Evolutionary conservation across 495 filamentous ascomycete species (phyloP), one percentile per base, ranked within the genome.

Genomic region (Neurospora intermedia): DNA sequence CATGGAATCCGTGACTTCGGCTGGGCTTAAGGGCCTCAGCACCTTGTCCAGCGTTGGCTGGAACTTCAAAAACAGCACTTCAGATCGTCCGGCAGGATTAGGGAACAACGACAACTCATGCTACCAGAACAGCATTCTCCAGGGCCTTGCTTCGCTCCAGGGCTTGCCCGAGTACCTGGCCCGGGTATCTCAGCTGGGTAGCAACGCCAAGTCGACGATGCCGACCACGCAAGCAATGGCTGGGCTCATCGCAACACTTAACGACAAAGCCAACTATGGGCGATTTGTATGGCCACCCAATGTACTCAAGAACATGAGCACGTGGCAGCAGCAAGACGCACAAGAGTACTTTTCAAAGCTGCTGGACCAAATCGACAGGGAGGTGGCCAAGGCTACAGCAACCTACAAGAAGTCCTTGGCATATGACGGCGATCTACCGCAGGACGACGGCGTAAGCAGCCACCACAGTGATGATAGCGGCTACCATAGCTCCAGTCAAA

Each of bases 261-360:
- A 92, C 74, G 86, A 90, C 77, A 78, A 86, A 3, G 79, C 81
- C 31, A 92, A 91, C 77, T 87, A 90, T 74, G 93, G 93, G 42
- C 86, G 84, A 75, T 89, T 87, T 46, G 82, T 97, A 11, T 96
- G 93, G 92, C 92, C 92, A 20, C 91, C 92, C 0, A 80, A 87
- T 3, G 88, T 90, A 72, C 78, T 98, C 16, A 96, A 96, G 78
- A 92, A 88, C 15, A 93, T 98, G 90, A 94, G 90, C 78, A 95
- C 91, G 69, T 96, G 91, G 90, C 91, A 97, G 80, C 96, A 99
- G 77, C 96, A 99, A 78, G 96, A 99, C 84, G 96, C 96, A 6
- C 96, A 99, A 80, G 96, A 99, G 80, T 99, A 97, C 78, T 97
- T 92, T 72, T 93, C 94, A 20, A 97, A 94, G 76, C 83, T 99